Conservation (phyloP, 768 basidiomycete species). For the Tephrocybe sp. region DNA sequence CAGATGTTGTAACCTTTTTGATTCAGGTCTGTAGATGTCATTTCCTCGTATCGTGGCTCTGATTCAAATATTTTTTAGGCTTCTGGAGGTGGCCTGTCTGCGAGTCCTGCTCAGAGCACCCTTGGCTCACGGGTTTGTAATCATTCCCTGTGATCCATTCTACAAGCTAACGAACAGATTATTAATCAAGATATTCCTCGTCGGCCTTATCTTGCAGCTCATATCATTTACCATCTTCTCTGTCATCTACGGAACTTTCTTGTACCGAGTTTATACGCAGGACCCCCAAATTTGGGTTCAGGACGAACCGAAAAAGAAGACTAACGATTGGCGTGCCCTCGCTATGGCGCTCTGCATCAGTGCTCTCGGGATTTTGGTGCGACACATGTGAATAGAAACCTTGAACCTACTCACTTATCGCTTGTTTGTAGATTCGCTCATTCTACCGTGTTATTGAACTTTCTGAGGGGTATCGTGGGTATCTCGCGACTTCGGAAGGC, state of each 20-base stretch:
- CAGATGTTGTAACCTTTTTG: slow-evolving; percentile 64
- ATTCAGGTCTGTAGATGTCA: slow-evolving; percentile 45
- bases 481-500: slow-evolving; percentile 52
- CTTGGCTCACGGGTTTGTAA: slow-evolving; percentile 33
- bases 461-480: slow-evolving; percentile 57
- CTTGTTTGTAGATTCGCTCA: slow-evolving; percentile 44
- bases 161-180: background rate
- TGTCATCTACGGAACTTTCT: slow-evolving; percentile 42
- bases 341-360: slow-evolving; percentile 48
- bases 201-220: slow-evolving; percentile 54
- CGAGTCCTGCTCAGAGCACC: slow-evolving; percentile 31
- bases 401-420: slow-evolving; percentile 24
- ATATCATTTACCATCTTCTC: slow-evolving; percentile 51
- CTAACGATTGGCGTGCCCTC: slow-evolving; percentile 58
- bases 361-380: slow-evolving; percentile 60
- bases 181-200: slow-evolving; percentile 1
- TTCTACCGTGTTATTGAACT: slow-evolving; percentile 60
- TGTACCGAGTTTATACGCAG: slow-evolving; percentile 42
- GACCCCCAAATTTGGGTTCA: slow-evolving; percentile 38
- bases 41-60: background rate
- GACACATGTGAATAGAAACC: slow-evolving; percentile 11
- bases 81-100: slow-evolving; percentile 44
- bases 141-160: background rate
- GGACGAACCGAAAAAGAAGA: slow-evolving; percentile 39
- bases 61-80: slow-evolving; percentile 28